These are phyloP conservation scores for Immersiporthe knoxdaviesiana DNA, from an alignment of 2,329 filamentous ascomycete genomes.

Conservation along the genomic window DNA sequence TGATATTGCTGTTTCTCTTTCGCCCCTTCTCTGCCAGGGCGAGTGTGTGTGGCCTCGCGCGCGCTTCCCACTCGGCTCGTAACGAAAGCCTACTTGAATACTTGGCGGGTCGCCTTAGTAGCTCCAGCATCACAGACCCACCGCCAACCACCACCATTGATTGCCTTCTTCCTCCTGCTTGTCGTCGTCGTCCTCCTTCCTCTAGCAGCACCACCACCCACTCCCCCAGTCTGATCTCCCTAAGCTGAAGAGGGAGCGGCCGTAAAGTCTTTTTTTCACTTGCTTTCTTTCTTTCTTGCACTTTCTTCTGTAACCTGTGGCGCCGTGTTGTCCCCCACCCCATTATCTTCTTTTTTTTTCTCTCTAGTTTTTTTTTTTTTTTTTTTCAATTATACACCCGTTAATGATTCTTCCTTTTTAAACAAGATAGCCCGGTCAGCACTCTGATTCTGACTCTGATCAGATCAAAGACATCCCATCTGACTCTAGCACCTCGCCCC, in stretches of 20 bases:
- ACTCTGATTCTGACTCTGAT: neutral
- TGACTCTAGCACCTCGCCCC: too few species aligned
- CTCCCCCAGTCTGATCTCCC: neutral
- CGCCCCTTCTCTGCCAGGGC: too few species aligned
- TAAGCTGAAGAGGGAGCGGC: neutral
- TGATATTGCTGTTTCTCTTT: neutral
- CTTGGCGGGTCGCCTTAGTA: too few species aligned
- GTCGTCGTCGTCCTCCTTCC: too few species aligned
- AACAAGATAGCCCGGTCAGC: neutral
- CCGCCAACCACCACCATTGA: neutral
- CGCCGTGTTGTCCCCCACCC: neutral
- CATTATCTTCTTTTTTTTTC: neutral
- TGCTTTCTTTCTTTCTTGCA: neutral
- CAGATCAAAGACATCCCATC: neutral
- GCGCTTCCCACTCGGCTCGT: too few species aligned
- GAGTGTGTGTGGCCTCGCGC: too few species aligned
- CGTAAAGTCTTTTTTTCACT: neutral
- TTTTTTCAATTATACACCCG: neutral
- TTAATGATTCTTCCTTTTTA: too few species aligned
- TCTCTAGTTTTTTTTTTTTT: neutral
- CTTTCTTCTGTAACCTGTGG: neutral
- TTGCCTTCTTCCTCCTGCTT: neutral
- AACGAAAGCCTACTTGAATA: too few species aligned
- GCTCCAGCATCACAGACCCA: too few species aligned
- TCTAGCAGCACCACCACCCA: too few species aligned